Evolutionary conservation across 1,139 yeast species (phyloP).

Genomic region (Diutina sp.): DNA sequence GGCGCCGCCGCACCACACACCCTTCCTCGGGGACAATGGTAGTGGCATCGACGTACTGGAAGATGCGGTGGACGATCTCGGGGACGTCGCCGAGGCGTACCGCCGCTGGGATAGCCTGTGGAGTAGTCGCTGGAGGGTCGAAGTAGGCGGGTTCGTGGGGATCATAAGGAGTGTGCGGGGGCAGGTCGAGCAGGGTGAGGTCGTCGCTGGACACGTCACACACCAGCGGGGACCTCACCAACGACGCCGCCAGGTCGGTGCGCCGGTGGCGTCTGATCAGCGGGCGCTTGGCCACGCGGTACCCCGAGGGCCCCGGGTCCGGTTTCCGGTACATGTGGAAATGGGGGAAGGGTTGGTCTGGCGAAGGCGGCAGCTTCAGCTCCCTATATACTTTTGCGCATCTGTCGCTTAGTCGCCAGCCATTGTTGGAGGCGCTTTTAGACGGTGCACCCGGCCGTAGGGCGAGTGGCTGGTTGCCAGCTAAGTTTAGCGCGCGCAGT

Average conservation of each 20-base stretch:
- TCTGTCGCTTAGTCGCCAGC: constrained; percentile 1
- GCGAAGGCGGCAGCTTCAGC: neutral
- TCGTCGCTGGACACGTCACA: neutral
- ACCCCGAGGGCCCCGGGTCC: neutral
- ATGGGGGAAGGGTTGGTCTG: neutral
- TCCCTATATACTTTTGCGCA: neutral
- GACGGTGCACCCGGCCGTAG: neutral
- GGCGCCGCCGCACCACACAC: constrained; percentile 49
- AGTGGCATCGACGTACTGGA: constrained; percentile 42
- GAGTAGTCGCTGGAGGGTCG: neutral
- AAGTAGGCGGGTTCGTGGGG: neutral
- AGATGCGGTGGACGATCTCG: constrained; percentile 54
- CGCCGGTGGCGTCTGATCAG: neutral
- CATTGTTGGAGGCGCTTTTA: neutral
- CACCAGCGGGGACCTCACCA: neutral
- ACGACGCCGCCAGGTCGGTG: neutral
- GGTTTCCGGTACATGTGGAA: neutral
- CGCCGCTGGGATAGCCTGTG: neutral
- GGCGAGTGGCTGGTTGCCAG: neutral
- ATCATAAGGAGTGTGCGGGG: neutral
- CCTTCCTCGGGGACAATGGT: constrained; percentile 45
- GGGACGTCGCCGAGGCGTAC: constrained; percentile 55
- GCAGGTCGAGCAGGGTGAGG: neutral
- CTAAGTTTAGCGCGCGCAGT: neutral
- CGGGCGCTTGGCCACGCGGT: neutral